Conservation (phyloP, 257 asterid genomes). For the Solanum chiquidenum region DNA sequence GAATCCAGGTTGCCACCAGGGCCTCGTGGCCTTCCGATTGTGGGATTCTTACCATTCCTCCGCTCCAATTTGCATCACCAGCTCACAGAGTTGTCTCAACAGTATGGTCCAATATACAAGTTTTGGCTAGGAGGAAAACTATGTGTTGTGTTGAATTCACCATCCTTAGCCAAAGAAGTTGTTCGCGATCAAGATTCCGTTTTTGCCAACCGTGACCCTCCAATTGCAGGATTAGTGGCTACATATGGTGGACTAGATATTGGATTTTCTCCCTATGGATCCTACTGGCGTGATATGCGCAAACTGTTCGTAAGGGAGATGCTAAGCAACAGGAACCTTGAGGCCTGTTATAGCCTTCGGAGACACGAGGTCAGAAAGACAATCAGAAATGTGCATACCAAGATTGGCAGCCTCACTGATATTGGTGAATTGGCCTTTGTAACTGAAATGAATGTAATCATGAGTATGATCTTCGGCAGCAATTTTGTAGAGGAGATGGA, state of each 20-base stretch:
- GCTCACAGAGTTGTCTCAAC: slow-evolving; percentile 12
- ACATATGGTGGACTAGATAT: slow-evolving; percentile 23
- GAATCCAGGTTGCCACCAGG: slow-evolving; percentile 24
- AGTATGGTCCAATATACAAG: slow-evolving; percentile 21
- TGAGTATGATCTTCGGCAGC: slow-evolving; percentile 34
- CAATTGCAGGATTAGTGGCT: not conserved
- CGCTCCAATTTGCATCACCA: slow-evolving; percentile 16
- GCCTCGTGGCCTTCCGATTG: slow-evolving; percentile 31
- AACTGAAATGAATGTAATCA: slow-evolving; percentile 13
- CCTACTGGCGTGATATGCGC: slow-evolving; percentile 25
- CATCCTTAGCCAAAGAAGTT: slow-evolving; percentile 15
- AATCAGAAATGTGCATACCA: slow-evolving; percentile 1
- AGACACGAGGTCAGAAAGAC: slow-evolving; percentile 15
- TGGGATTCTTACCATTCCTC: slow-evolving; percentile 40
- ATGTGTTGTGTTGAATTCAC: slow-evolving; percentile 20
- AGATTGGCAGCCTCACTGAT: not conserved
- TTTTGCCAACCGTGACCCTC: slow-evolving; percentile 22
- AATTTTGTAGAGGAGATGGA: not conserved
- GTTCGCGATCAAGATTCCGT: slow-evolving; percentile 27
- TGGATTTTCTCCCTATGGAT: slow-evolving; percentile 15
- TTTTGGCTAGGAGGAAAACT: slow-evolving; percentile 24
- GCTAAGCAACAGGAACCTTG: slow-evolving; percentile 20
- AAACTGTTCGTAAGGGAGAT: slow-evolving; percentile 28
- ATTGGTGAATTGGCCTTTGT: slow-evolving; percentile 18
- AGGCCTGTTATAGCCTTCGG: slow-evolving; percentile 15